Evolutionary conservation across 768 basidiomycete species (phyloP).

Genomic region (Udeniomyces megalosporus): DNA sequence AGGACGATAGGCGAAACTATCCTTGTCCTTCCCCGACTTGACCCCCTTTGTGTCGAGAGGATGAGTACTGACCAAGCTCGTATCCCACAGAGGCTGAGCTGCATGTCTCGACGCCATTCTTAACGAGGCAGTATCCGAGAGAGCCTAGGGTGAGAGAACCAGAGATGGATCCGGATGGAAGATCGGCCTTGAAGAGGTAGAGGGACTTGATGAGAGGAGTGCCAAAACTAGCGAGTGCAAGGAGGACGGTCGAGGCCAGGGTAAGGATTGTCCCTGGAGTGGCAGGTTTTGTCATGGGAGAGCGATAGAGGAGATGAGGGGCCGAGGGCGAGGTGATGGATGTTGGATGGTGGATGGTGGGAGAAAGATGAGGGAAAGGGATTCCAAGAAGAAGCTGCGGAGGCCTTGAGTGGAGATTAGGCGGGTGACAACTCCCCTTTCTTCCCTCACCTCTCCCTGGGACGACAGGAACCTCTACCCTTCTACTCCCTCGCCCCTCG

Average conservation of each 20-base stretch:
- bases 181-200: slow-evolving; percentile 51
- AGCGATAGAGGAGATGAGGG: neutral
- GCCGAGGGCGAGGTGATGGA: neutral
- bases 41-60: neutral
- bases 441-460: too few species aligned
- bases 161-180: slow-evolving; percentile 12
- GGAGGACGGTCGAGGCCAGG: slow-evolving; percentile 55
- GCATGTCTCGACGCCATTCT: slow-evolving; percentile 38
- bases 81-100: slow-evolving; percentile 72
- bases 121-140: slow-evolving; percentile 65
- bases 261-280: slow-evolving; percentile 80
- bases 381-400: neutral
- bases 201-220: slow-evolving; percentile 78
- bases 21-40: neutral
- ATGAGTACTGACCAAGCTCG: slow-evolving; percentile 49
- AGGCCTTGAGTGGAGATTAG: neutral
- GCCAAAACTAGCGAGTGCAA: slow-evolving; percentile 76
- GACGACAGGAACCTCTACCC: too few species aligned
- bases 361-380: neutral
- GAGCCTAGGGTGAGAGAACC: slow-evolving; percentile 52
- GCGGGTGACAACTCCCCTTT: too few species aligned
- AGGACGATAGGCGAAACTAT: neutral
- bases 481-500: too few species aligned
- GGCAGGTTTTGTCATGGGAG: slow-evolving; percentile 31
- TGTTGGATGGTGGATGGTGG: neutral